These are phyloP conservation scores for Trichomonascaceae sp. DNA, from an alignment of 1,139 yeast genomes.

Conservation along the genomic window DNA sequence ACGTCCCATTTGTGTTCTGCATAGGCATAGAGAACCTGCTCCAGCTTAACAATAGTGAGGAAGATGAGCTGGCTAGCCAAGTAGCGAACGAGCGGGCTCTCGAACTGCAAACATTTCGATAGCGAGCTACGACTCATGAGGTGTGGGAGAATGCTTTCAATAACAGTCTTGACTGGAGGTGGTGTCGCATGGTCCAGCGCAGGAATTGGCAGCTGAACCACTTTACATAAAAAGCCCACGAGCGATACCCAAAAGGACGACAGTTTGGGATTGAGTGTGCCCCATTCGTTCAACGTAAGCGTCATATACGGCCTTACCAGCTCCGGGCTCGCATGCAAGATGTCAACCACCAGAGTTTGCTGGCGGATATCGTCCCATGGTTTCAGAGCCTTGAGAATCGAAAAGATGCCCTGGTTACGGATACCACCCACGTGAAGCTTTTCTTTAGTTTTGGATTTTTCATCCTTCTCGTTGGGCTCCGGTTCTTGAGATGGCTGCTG, in stretches of 20 bases:
- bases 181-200: slow-evolving; percentile 10
- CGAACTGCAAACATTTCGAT: slow-evolving; percentile 41
- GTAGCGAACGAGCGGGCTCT: slow-evolving; percentile 48
- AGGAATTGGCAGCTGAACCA: slow-evolving; percentile 45
- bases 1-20: slow-evolving; percentile 30
- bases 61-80: slow-evolving; percentile 49
- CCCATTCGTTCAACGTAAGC: slow-evolving; percentile 29
- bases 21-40: slow-evolving; percentile 28
- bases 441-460: slow-evolving; percentile 26
- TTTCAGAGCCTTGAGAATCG: slow-evolving; percentile 50
- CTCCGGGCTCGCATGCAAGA: slow-evolving; percentile 49
- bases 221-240: slow-evolving; percentile 45
- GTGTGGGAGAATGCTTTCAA: slow-evolving; percentile 52
- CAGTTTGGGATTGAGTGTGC: slow-evolving; percentile 53
- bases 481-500: background rate
- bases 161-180: slow-evolving; percentile 23
- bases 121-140: slow-evolving; percentile 48
- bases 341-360: slow-evolving; percentile 38
- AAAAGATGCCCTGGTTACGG: slow-evolving; percentile 28
- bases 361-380: slow-evolving; percentile 72
- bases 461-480: background rate
- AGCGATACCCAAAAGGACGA: slow-evolving; percentile 77
- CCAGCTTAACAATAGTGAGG: slow-evolving; percentile 41
- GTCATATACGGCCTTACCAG: slow-evolving; percentile 60
- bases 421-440: slow-evolving; percentile 27